Evolutionary conservation across 768 basidiomycete species (phyloP).

Genomic region (Podaxis rugospora): DNA sequence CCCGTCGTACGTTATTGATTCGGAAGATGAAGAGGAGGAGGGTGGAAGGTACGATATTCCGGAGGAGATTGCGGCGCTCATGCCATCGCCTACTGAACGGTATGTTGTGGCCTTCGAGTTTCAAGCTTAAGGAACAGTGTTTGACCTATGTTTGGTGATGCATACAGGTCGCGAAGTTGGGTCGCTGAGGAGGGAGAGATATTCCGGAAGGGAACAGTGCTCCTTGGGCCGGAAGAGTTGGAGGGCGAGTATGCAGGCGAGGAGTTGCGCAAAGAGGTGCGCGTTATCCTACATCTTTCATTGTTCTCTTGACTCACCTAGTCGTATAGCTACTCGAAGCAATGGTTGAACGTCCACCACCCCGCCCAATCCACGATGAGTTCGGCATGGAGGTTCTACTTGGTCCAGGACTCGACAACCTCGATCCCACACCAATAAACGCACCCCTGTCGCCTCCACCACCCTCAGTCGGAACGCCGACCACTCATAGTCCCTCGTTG

Average conservation of each 20-base stretch:
- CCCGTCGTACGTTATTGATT: conserved; percentile 52
- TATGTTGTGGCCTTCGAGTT: conserved; percentile 25
- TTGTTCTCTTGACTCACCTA: neutral
- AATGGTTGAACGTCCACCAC: conserved; percentile 82
- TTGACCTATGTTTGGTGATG: neutral
- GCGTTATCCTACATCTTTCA: conserved; percentile 17
- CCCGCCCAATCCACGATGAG: conserved; percentile 65
- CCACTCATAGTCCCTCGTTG: conserved; percentile 1
- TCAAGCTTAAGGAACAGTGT: too few species aligned
- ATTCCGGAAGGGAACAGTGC: conserved; percentile 82
- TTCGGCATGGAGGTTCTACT: conserved; percentile 38
- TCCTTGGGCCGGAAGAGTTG: conserved; percentile 82
- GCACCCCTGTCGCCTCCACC: conserved; percentile 20
- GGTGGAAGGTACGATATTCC: conserved; percentile 32
- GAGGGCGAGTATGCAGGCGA: conserved; percentile 88
- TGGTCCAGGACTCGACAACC: conserved; percentile 13
- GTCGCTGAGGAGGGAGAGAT: conserved; percentile 96
- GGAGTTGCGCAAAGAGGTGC: conserved; percentile 75
- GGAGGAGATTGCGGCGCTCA: conserved; percentile 31
- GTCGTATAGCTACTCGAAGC: conserved; percentile 67
- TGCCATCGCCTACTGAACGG: conserved; percentile 45
- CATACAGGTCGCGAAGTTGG: conserved; percentile 64
- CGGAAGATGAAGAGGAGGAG: conserved; percentile 54
- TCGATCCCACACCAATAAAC: neutral
- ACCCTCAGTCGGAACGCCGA: conserved; percentile 20